Conservation (phyloP, 1,139 yeast species). For the Kodamaea suecica region DNA sequence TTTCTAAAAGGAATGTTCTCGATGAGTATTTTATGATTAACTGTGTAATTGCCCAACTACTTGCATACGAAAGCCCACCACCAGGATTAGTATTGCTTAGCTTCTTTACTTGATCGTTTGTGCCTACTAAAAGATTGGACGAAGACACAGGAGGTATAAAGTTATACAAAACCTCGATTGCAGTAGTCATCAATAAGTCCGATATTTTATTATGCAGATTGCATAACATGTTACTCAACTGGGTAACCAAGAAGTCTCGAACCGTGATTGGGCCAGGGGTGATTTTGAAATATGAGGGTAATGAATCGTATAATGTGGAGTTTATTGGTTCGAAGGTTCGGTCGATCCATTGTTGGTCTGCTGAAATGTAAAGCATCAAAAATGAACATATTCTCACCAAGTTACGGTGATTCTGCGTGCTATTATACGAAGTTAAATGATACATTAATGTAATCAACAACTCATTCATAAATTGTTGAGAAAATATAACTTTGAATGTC, state of each 20-base stretch:
- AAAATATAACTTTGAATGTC: conserved; percentile 46
- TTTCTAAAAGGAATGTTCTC: conserved; percentile 39
- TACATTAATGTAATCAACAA: conserved; percentile 53
- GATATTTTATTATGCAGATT: conserved; percentile 7
- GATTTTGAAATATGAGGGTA: conserved; percentile 49
- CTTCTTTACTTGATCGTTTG: conserved; percentile 17
- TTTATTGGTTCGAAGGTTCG: conserved; percentile 43
- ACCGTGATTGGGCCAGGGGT: conserved; percentile 43
- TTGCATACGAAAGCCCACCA: conserved; percentile 57
- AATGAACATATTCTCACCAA: conserved; percentile 59
- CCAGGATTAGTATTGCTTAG: conserved; percentile 31
- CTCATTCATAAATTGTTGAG: conserved; percentile 50
- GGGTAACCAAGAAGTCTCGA: conserved; percentile 60
- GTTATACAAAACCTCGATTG: conserved; percentile 59
- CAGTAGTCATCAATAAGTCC: conserved; percentile 37
- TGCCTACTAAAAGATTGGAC: conserved; percentile 8
- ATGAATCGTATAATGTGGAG: conserved; percentile 35
- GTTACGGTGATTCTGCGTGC: conserved; percentile 33
- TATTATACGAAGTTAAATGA: conserved; percentile 50
- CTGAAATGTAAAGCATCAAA: conserved; percentile 57
- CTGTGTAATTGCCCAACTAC: conserved; percentile 56
- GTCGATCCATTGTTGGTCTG: conserved; percentile 41
- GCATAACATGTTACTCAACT: conserved; percentile 44
- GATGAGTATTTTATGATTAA: conserved; percentile 47
- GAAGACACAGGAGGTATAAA: conserved; percentile 46